Conservation (phyloP, 1,139 yeast genomes). For the Geotrichum fermentans region DNA sequence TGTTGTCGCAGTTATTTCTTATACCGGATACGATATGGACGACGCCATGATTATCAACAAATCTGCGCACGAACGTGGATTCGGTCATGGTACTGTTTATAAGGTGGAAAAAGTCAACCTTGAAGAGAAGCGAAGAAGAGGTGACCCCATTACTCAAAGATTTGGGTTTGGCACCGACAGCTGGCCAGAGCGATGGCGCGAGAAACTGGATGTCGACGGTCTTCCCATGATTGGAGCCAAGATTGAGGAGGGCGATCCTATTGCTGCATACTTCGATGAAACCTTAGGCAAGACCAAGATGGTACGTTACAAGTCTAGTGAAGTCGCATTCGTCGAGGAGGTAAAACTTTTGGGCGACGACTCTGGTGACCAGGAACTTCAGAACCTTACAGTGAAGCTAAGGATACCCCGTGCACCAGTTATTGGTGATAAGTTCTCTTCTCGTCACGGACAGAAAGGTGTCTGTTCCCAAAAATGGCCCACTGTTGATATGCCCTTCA, state of each 20-base stretch:
- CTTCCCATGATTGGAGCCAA: conserved; percentile 83
- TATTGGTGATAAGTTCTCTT: conserved; percentile 96
- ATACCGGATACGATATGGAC: conserved; percentile 99
- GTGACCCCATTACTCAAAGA: conserved; percentile 92
- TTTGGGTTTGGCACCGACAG: conserved; percentile 91
- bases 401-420: conserved; percentile 88
- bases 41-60: conserved; percentile 98
- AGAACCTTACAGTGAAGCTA: conserved; percentile 79
- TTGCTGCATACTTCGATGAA: conserved; percentile 89
- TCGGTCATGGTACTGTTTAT: conserved; percentile 94
- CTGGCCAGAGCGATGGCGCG: conserved; percentile 89
- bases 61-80: conserved; percentile 96
- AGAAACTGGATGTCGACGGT: conserved; percentile 86
- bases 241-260: conserved; percentile 94
- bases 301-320: conserved; percentile 88
- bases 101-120: conserved; percentile 90
- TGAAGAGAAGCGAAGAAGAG: conserved; percentile 71
- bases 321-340: conserved; percentile 93
- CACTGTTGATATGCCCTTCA: conserved; percentile 92
- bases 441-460: conserved; percentile 99
- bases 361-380: conserved; percentile 70
- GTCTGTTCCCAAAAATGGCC: conserved; percentile 99
- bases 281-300: conserved; percentile 86
- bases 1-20: conserved; percentile 96
- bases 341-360: conserved; percentile 91